phyloP scores from a whole-genome alignment of 805 yeast genomes.

The Kurtzmaniella cleridarum region DNA sequence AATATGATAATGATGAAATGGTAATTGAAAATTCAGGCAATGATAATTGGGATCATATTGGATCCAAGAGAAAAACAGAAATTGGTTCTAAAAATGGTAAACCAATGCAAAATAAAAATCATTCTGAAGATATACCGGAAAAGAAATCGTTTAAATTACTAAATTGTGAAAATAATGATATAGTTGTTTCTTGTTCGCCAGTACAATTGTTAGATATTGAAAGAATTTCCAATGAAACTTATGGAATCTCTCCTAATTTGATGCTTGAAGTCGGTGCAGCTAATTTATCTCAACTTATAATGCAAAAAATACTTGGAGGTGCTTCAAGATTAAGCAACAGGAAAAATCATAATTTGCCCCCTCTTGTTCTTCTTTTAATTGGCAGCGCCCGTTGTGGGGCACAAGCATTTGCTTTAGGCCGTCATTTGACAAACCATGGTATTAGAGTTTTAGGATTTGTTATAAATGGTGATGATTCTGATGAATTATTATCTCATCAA shows the following conservation, averaged over 20 bases:
- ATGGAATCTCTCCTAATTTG: constrained; percentile 43
- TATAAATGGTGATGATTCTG: constrained; percentile 28
- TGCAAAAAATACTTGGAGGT: constrained; percentile 62
- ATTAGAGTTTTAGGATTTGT: constrained; percentile 57
- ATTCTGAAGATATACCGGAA: constrained; percentile 10
- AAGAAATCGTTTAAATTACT: constrained; percentile 14
- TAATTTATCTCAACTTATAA: constrained; percentile 55
- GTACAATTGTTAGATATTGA: constrained; percentile 77
- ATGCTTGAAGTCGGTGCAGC: constrained; percentile 65
- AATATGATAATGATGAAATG: constrained; percentile 70
- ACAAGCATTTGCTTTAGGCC: constrained; percentile 71
- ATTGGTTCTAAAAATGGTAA: constrained; percentile 4
- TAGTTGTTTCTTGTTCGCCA: constrained; percentile 63
- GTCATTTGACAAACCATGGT: constrained; percentile 72
- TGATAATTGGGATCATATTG: constrained; percentile 54
- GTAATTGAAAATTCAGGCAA: constrained; percentile 40
- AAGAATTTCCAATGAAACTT: constrained; percentile 44
- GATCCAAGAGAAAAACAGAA: constrained; percentile 8
- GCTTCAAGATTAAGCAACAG: constrained; percentile 50
- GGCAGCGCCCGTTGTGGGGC: constrained; percentile 77
- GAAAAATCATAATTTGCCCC: constrained; percentile 73
- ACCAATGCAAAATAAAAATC: constrained; percentile 7
- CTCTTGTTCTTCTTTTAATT: constrained; percentile 62
- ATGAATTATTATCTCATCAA: constrained; percentile 43
- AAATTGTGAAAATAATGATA: constrained; percentile 16